These are phyloP conservation scores for Aspergillus quadricinctus DNA, from an alignment of 2,329 filamentous ascomycete genomes.

Conservation along the genomic window DNA sequence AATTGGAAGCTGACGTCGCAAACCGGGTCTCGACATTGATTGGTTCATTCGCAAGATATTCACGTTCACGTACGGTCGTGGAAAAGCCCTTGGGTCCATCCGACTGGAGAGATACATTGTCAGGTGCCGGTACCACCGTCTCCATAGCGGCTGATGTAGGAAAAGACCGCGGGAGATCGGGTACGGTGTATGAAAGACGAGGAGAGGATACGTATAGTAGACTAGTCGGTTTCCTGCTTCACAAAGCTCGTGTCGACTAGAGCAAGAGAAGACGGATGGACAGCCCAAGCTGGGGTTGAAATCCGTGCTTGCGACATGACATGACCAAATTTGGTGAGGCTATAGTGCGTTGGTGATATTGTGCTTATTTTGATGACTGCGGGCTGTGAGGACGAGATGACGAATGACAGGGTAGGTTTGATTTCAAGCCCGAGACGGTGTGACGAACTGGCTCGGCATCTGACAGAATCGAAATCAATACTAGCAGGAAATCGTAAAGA, in stretches of 20 bases:
- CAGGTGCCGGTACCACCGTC: constrained; percentile 1
- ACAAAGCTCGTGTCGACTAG: constrained; percentile 3
- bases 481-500: not conserved
- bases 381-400: not conserved
- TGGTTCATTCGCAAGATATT: constrained; percentile 12
- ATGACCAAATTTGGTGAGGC: constrained; percentile 19
- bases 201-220: not conserved
- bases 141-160: constrained; percentile 7
- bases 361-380: not conserved
- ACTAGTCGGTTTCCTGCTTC: not conserved
- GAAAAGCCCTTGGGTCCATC: constrained; percentile 5
- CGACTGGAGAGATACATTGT: constrained; percentile 7
- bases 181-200: not conserved
- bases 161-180: not conserved
- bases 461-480: not conserved
- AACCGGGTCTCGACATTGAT: constrained; percentile 14
- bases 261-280: constrained; percentile 14
- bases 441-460: not conserved
- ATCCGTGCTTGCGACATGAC: constrained; percentile 25
- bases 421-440: not conserved
- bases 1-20: constrained; percentile 16
- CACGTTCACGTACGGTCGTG: constrained; percentile 7
- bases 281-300: constrained; percentile 24
- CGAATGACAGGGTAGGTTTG: not conserved
- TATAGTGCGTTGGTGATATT: not conserved